Evolutionary conservation across 2,329 filamentous ascomycete species (phyloP).

Genomic region (Davidsoniella neocaledoniae): DNA sequence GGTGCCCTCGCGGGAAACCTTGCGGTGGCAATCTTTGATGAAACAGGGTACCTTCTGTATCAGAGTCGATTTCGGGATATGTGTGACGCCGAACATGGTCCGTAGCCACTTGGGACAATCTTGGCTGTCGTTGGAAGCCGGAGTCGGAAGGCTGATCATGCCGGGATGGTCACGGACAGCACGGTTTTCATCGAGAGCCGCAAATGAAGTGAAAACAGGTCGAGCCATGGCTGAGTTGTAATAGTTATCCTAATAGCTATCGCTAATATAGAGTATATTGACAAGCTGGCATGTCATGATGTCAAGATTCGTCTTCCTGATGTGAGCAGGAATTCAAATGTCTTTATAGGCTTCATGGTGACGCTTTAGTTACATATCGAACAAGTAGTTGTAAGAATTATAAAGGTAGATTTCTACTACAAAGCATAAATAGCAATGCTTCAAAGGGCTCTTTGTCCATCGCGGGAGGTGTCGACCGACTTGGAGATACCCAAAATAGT

Average conservation of each 20-base stretch:
- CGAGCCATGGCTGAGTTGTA: too few species aligned
- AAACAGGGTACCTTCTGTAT: slow-evolving; percentile 7
- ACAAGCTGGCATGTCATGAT: neutral
- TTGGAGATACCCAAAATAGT: too few species aligned
- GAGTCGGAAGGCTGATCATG: neutral
- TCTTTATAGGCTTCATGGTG: neutral
- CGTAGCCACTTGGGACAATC: slow-evolving; percentile 1
- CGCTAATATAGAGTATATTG: too few species aligned
- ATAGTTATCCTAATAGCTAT: too few species aligned
- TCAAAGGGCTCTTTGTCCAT: too few species aligned
- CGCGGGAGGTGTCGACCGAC: too few species aligned
- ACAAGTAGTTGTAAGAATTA: neutral
- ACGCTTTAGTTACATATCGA: neutral
- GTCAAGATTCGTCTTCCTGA: too few species aligned
- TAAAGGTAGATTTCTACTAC: too few species aligned
- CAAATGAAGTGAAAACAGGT: neutral
- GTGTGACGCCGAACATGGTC: slow-evolving; percentile 4
- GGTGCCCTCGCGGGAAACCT: neutral
- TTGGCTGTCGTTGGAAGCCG: too few species aligned
- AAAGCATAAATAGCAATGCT: too few species aligned
- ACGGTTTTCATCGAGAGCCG: too few species aligned
- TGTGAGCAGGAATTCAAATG: neutral
- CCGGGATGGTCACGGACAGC: neutral
- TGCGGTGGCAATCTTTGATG: neutral
- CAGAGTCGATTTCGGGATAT: slow-evolving; percentile 6